These are phyloP conservation scores for Paramecium pentaurelia DNA, from an alignment of 73 alveolate genomes.

Conservation along the genomic window DNA sequence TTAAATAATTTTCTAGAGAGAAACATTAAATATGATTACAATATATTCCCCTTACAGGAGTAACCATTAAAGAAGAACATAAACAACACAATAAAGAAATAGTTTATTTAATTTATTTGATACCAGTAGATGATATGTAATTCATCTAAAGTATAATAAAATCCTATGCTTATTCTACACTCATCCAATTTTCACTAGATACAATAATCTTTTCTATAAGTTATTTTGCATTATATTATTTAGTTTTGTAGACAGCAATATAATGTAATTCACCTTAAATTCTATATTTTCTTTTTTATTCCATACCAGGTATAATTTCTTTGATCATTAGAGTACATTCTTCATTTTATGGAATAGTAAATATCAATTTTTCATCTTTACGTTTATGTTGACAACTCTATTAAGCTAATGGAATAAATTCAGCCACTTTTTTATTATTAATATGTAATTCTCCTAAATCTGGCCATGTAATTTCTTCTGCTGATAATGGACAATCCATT, in stretches of 20 bases:
- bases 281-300: neutral
- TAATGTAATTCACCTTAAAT: neutral
- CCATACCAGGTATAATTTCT: neutral
- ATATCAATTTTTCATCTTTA: slow-evolving; percentile 19
- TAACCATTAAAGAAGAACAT: neutral
- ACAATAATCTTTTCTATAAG: neutral
- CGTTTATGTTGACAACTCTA: neutral
- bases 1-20: neutral
- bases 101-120: neutral
- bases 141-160: neutral
- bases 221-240: neutral
- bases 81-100: neutral
- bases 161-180: slow-evolving; percentile 30
- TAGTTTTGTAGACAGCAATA: neutral
- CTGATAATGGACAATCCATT: neutral
- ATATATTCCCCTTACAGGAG: slow-evolving; percentile 30
- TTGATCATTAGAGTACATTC: neutral
- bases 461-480: slow-evolving; percentile 49
- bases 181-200: neutral
- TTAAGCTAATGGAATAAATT: neutral
- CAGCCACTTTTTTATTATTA: neutral
- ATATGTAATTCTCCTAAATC: slow-evolving; percentile 25
- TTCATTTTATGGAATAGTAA: neutral
- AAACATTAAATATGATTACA: slow-evolving; percentile 26
- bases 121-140: neutral